Base-by-base conservation (phyloP, 2,329 filamentous ascomycete species). In the Colletotrichum salicis region DNA sequence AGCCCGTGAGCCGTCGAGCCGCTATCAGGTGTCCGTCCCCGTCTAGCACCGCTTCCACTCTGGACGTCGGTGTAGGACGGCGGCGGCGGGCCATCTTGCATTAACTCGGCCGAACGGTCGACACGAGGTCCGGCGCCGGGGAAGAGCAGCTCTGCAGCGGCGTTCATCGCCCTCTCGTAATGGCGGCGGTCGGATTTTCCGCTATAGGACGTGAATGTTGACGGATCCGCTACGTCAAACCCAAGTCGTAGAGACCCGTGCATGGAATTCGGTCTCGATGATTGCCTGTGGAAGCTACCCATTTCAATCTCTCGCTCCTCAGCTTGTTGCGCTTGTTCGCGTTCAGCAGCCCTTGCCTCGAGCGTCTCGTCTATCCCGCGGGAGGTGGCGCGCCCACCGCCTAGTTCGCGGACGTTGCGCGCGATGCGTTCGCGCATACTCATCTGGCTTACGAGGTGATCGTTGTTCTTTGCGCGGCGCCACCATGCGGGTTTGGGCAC, bases 401-500 rank as follows among this genome's bases (percentile, higher is more conserved):
- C 86, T 19, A 90, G 80, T 75, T 90, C 88, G 29, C 85, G 81
- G 29, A 90, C 88, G 67, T 90, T 90, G 66, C 85, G 84, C 59
- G 84, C 79, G 55, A 90, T 86, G 71, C 84, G 84, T 72, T 90
- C 88, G 60, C 86, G 84, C 81, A 90, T 83, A 60, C 76, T 79
- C 67, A 80, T 78, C 66, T 81, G 79, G 33, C 82, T 77, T 60
- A 82, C 79, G 7, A 75, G 74, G 8, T 78, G 33, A 6, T 84
- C 79, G 8, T 88, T 84, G 59, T 84, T 85, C 55, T 85, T 84
- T 55, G 86, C 78, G 54, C 88, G 85, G 22, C 83, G 84, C 92
- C 92, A 94, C 92, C 92, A 94, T 6, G 86, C 85, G 0, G 92
- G 92, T 77, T 90, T 91, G 64, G 85, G 82, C 11, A 86, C 83